Conservation (phyloP, 2,329 filamentous ascomycete species). For the Bisporella sp. region DNA sequence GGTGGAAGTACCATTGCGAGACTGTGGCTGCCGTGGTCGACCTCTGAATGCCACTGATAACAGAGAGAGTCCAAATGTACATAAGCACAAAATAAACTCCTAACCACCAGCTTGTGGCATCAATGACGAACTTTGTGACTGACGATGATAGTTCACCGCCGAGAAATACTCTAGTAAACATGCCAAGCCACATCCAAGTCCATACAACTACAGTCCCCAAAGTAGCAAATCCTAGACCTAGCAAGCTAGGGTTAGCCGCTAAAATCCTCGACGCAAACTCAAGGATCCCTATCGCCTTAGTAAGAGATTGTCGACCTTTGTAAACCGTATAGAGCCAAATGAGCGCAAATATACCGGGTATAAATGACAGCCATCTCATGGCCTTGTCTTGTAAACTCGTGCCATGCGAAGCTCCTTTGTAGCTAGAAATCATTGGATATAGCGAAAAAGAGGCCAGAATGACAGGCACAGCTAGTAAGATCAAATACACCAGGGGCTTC, state of each 20-base stretch:
- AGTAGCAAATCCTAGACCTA: conserved; percentile 75
- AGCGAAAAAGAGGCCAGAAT: conserved; percentile 85
- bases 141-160: conserved; percentile 74
- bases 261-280: conserved; percentile 90
- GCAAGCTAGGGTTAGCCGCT: conserved; percentile 72
- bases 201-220: conserved; percentile 72
- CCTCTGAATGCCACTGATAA: conserved; percentile 83
- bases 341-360: conserved; percentile 66
- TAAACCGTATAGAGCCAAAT: conserved; percentile 81
- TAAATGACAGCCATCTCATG: conserved; percentile 80
- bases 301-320: conserved; percentile 71
- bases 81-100: conserved; percentile 87
- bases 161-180: conserved; percentile 94
- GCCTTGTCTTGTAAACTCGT: conserved; percentile 73
- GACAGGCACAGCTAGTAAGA: conserved; percentile 77
- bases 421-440: conserved; percentile 87
- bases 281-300: conserved; percentile 78
- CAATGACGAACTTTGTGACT: conserved; percentile 65
- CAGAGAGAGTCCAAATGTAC: conserved; percentile 89
- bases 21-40: conserved; percentile 91
- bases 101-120: conserved; percentile 88
- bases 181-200: conserved; percentile 94
- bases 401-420: conserved; percentile 70
- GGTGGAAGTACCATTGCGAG: conserved; percentile 98
- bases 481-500: conserved; percentile 70